phyloP scores from a whole-genome alignment of 148 eudicot species.

The Polygonum aviculare region DNA sequence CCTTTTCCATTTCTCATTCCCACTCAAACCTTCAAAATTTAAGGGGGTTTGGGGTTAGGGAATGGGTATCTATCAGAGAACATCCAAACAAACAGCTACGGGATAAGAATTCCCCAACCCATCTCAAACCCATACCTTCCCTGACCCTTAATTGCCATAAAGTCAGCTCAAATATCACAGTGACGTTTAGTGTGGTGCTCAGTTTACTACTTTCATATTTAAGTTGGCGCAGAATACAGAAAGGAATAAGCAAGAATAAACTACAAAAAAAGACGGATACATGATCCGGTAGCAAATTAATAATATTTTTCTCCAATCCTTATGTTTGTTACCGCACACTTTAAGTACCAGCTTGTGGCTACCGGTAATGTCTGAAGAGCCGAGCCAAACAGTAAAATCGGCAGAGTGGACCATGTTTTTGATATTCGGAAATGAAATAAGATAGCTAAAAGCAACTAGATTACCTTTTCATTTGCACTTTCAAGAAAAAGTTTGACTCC shows the following conservation, averaged over 20 bases:
- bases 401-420: neutral
- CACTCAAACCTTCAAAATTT: too few species aligned
- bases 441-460: neutral
- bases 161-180: neutral
- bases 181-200: neutral
- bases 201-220: neutral
- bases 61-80: too few species aligned
- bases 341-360: neutral
- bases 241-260: neutral
- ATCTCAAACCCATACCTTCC: too few species aligned
- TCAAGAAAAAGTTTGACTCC: constrained; percentile 60
- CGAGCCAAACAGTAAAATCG: neutral
- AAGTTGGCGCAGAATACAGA: neutral
- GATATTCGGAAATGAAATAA: neutral
- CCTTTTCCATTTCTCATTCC: too few species aligned
- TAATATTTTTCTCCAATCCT: neutral
- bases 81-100: too few species aligned
- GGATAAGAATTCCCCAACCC: too few species aligned
- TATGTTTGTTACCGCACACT: neutral
- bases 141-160: neutral
- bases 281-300: neutral
- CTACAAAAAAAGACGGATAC: neutral
- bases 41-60: too few species aligned
- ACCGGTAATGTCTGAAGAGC: neutral
- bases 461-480: constrained; percentile 72